A percentile compares a stretch with the other conserved stretches of the same genome.
Conservation (phyloP, 2,329 filamentous ascomycete genomes). For the Xylaria sp. region DNA sequence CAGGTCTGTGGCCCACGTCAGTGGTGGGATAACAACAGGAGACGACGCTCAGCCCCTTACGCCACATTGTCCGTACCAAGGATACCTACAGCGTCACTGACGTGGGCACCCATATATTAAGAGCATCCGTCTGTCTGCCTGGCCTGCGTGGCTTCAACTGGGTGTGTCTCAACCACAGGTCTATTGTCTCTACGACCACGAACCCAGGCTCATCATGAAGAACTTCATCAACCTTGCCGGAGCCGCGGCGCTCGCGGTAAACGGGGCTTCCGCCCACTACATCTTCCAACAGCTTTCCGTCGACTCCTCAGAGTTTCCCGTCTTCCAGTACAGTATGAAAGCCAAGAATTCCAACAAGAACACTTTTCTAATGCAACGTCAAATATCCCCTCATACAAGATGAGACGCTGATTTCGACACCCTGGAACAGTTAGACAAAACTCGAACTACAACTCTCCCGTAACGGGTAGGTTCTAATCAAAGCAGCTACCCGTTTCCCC, state of each 20-base stretch:
- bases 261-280: slow-evolving; percentile 43
- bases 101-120: slow-evolving; percentile 15
- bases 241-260: slow-evolving; percentile 37
- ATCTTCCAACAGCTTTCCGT: slow-evolving; percentile 45
- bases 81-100: slow-evolving; percentile 16
- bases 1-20: slow-evolving; percentile 3
- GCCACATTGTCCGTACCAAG: neutral
- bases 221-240: slow-evolving; percentile 34
- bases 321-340: slow-evolving; percentile 43
- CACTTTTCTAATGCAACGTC: neutral
- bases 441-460: slow-evolving; percentile 52
- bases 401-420: neutral
- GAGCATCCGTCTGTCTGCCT: no score
- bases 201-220: slow-evolving; percentile 37
- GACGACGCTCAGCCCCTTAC: slow-evolving; percentile 1
- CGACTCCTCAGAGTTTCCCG: slow-evolving; percentile 37
- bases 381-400: neutral
- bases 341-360: neutral
- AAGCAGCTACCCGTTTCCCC: neutral
- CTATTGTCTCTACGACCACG: slow-evolving; percentile 4
- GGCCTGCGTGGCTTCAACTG: slow-evolving; percentile 9
- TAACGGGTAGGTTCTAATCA: slow-evolving; percentile 37
- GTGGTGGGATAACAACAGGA: slow-evolving; percentile 7
- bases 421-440: slow-evolving; percentile 44
- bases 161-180: slow-evolving; percentile 4